A percentile compares a stretch with the other conserved stretches of the same genome.
These are phyloP conservation scores for Sarcodon aspratus DNA, from an alignment of 768 basidiomycete species.

Conservation along the genomic window DNA sequence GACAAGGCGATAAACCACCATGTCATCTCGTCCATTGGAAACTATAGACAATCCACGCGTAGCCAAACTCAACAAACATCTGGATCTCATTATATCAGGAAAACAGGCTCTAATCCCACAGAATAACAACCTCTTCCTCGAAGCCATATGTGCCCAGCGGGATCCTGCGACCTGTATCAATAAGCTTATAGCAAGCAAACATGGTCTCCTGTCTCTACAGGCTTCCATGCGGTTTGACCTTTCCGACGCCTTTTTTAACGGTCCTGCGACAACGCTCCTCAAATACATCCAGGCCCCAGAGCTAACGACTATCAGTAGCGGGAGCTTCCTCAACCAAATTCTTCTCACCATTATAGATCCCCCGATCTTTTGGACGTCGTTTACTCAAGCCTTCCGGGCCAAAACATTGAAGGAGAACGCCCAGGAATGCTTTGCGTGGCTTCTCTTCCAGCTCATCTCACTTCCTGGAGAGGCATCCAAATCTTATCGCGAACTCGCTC, in stretches of 20 bases:
- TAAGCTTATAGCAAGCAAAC: slow-evolving; percentile 22
- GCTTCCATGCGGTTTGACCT: slow-evolving; percentile 29
- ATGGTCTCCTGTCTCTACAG: slow-evolving; percentile 28
- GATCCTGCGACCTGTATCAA: slow-evolving; percentile 26
- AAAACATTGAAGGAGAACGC: slow-evolving; percentile 15
- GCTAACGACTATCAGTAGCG: slow-evolving; percentile 27
- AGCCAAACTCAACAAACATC: slow-evolving; percentile 20
- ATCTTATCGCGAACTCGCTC: slow-evolving; percentile 27
- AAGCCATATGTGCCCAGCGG: slow-evolving; percentile 30
- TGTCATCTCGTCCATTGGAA: no score
- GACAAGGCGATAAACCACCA: no score
- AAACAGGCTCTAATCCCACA: slow-evolving; percentile 12
- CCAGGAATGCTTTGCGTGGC: slow-evolving; percentile 30
- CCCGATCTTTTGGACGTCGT: slow-evolving; percentile 34
- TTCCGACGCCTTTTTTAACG: slow-evolving; percentile 29
- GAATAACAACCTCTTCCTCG: slow-evolving; percentile 27
- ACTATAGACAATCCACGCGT: slow-evolving; percentile 4
- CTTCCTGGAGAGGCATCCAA: slow-evolving; percentile 23
- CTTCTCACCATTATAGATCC: slow-evolving; percentile 34
- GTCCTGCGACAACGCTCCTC: slow-evolving; percentile 23
- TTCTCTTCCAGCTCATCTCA: slow-evolving; percentile 37
- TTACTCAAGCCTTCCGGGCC: slow-evolving; percentile 8
- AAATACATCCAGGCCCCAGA: slow-evolving; percentile 25
- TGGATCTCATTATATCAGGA: slow-evolving; percentile 22
- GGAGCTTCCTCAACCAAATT: slow-evolving; percentile 27